phyloP scores from a whole-genome alignment of 2,329 filamentous ascomycete species.

The Xylaria sp. region DNA sequence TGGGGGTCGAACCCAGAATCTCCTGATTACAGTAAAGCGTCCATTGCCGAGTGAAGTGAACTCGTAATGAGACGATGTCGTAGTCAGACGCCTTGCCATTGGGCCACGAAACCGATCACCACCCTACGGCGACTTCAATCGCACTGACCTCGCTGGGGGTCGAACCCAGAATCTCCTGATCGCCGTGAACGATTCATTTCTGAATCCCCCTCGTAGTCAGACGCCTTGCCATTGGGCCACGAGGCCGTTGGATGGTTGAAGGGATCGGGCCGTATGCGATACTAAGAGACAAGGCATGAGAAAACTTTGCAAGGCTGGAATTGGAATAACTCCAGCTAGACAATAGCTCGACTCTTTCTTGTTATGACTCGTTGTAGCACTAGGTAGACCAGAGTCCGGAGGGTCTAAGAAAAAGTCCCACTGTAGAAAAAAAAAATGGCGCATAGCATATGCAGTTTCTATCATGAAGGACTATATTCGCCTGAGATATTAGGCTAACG shows the following conservation, averaged over 20 bases:
- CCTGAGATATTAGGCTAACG: too few species aligned
- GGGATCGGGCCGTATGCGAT: not conserved
- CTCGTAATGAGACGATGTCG: conserved; percentile 39
- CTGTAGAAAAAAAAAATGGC: too few species aligned
- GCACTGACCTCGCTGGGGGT: conserved; percentile 30
- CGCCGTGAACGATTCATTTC: too few species aligned
- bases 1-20: conserved; percentile 33
- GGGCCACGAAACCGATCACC: conserved; percentile 44
- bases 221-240: conserved; percentile 57
- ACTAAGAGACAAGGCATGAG: not conserved
- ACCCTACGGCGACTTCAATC: too few species aligned
- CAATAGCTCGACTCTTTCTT: not conserved
- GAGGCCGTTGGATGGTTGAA: conserved; percentile 23
- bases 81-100: conserved; percentile 58
- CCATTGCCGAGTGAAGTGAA: not conserved
- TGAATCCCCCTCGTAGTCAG: conserved; percentile 52
- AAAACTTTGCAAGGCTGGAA: not conserved
- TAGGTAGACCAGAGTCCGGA: not conserved
- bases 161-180: conserved; percentile 34
- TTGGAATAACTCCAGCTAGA: not conserved
- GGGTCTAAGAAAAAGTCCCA: not conserved
- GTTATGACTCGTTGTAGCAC: not conserved
- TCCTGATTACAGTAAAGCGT: conserved; percentile 17
- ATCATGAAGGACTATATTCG: too few species aligned
- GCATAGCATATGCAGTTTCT: too few species aligned